Percentiles rank a stretch among this genome's conserved stretches.
phyloP scores from a whole-genome alignment of 2,329 filamentous ascomycete species.

The Tolypocladium album region DNA sequence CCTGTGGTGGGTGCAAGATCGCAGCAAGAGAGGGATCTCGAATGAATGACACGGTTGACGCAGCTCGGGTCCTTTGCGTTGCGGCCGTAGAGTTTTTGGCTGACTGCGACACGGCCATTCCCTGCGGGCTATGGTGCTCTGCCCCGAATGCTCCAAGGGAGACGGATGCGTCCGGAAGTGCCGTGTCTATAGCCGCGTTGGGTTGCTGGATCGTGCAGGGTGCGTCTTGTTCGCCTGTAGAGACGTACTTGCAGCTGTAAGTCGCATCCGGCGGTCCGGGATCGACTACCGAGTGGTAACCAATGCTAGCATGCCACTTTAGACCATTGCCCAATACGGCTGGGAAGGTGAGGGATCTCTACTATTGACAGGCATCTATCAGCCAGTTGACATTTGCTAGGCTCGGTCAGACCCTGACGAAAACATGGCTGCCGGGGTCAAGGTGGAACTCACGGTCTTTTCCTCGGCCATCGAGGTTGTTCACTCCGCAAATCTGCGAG shows the following conservation, averaged over 20 bases:
- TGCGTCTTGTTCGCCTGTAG: neutral
- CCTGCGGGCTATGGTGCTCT: neutral
- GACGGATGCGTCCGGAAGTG: neutral
- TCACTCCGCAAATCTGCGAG: conserved; percentile 36
- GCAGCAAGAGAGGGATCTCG: conserved; percentile 9
- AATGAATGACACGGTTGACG: conserved; percentile 5
- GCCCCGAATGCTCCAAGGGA: neutral
- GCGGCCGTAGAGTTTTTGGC: neutral
- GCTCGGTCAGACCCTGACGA: conserved; percentile 4
- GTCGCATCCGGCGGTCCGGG: conserved; percentile 9
- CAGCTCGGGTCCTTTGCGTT: neutral
- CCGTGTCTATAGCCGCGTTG: neutral
- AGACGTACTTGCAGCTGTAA: conserved; percentile 9
- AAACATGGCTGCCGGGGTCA: neutral
- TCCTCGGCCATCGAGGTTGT: conserved; percentile 16
- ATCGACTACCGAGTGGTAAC: conserved; percentile 13
- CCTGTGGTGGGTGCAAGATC: conserved; percentile 2
- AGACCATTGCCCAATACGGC: neutral
- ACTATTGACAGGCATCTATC: conserved; percentile 41
- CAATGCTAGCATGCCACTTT: conserved; percentile 11
- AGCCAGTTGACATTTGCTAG: conserved; percentile 40
- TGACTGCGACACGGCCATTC: neutral
- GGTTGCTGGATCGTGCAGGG: neutral
- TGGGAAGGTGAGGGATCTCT: conserved; percentile 9
- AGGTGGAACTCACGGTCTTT: conserved; percentile 30